Evolutionary conservation across 108 stramenopile species (phyloP), one percentile per base, ranked within the genome.

Genomic region (Pseudonitzschia multiseries): DNA sequence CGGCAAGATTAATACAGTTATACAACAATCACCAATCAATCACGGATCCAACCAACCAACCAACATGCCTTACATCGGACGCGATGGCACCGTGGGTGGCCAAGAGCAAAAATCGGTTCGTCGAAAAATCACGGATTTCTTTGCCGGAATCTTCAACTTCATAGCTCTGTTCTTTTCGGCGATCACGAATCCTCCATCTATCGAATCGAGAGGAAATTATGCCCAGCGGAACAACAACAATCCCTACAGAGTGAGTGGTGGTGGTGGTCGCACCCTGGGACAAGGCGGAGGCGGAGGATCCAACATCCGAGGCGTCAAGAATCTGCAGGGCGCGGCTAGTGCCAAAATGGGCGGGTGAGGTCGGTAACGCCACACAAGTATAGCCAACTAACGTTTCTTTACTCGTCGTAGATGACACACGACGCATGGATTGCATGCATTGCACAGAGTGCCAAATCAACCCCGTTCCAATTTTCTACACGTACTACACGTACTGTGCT

Each of bases 271-370:
- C 21, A 33, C 32, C 33, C 17, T 26, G 28, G 48, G 29, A 24
- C 22, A 52, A 33, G 69, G 69, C 27, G 59, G 67, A 53, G 51
- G 71, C 21, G 0, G 50, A 6, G 71, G 77, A 42, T 44, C 65
- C 57, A 79, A 79, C 46, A 69, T 79, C 41, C 71, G 78, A 5
- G 78, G 78, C 14, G 54, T 79, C 17, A 69, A 63, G 40, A 72
- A 79, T 73, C 43, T 79, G 36, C 65, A 57, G 50, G 74, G 74
- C 22, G 50, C 63, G 28, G 56, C 67, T 13, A 15, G 42, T 27
- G 78, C 72, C 20, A 71, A 70, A 14, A 79, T 79, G 78, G 78
- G 75, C 65, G 77, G 77, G 72, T 73, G 78, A 79, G 66, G 67
- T 26, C 72, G 69, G 72, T 73, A 78, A 71, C 32, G 77, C 77